These are phyloP conservation scores for Candida maltosa DNA, from an alignment of 805 yeast species.

Conservation along the genomic window DNA sequence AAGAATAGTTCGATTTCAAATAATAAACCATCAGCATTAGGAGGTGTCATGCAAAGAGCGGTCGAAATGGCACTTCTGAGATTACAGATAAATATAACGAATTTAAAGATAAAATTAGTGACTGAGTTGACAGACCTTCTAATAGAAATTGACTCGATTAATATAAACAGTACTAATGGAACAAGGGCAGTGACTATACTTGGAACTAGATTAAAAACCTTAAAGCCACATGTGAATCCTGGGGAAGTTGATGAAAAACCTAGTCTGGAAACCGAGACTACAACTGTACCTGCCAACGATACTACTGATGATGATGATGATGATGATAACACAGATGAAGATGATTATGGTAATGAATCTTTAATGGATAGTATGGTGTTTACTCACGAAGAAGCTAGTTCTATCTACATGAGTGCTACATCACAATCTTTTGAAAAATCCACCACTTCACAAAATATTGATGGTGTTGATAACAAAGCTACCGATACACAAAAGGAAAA, in stretches of 20 bases:
- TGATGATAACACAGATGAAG: conserved; percentile 17
- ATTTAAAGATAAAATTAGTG: conserved; percentile 47
- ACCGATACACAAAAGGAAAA: not conserved
- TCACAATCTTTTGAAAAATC: conserved; percentile 42
- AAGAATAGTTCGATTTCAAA: conserved; percentile 11
- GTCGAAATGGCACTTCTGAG: conserved; percentile 66
- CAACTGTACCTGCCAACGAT: no score
- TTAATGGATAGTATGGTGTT: conserved; percentile 58
- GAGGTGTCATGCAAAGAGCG: conserved; percentile 59
- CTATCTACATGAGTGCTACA: conserved; percentile 81
- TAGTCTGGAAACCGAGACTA: conserved; percentile 1
- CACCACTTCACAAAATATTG: conserved; percentile 3
- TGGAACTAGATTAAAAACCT: conserved; percentile 38
- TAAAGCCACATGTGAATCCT: conserved; percentile 37
- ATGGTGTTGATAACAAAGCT: conserved; percentile 7
- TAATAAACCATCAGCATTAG: conserved; percentile 37
- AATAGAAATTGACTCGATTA: conserved; percentile 26
- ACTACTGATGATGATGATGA: conserved; percentile 17
- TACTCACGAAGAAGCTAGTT: conserved; percentile 65
- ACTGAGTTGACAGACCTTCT: conserved; percentile 41
- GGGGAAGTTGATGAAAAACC: conserved; percentile 21
- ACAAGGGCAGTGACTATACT: conserved; percentile 36
- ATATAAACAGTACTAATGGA: conserved; percentile 44
- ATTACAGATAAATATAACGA: conserved; percentile 47
- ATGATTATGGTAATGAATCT: conserved; percentile 39